Base-by-base conservation (phyloP, 495 filamentous ascomycete genomes). In the Trichoderma erinaceum region DNA sequence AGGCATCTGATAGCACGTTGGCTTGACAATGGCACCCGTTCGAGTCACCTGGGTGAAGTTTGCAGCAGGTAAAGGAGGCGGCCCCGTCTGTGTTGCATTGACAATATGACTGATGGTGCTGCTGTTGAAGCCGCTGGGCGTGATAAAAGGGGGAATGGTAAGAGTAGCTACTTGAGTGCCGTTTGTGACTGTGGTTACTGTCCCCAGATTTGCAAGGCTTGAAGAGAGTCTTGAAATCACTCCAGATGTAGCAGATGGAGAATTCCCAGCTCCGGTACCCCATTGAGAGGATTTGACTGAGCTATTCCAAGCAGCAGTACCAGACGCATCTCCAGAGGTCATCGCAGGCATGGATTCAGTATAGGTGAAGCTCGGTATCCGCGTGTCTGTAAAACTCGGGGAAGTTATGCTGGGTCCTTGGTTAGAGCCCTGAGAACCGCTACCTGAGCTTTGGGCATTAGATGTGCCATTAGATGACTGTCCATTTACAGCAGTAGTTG, bases 91-190 rank as follows among this genome's bases (percentile, higher is more conserved):
- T 7, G 56, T 61, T 29, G 56, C 56, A 7, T 61, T 61, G 48
- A 52, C 48, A 32, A 61, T 61, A 12, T 13, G 25, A 6, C 56
- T 61, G 56, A 61, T 61, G 23, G 56, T 61, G 25, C 56, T 61
- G 56, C 56, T 61, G 56, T 61, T 61, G 56, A 61, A 61, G 25
- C 56, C 56, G 25, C 56, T 61, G 25, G 56, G 56, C 11, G 56
- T 61, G 25, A 61, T 61, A 23, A 61, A 61, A 13, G 56, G 56
- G 11, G 56, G 16, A 32, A 25, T 16, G 11, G 56, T 61, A 18
- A 32, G 27, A 32, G 56, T 32, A 3, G 56, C 56, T 32, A 25
- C 29, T 32, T 23, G 11, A 23, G 56, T 61, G 56, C 23, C 56
- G 13, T 61, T 61, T 29, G 25, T 25, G 25, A 25, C 12, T 29